Conservation (phyloP, 2,329 filamentous ascomycete genomes). For the Blastomyces gilchristii region DNA sequence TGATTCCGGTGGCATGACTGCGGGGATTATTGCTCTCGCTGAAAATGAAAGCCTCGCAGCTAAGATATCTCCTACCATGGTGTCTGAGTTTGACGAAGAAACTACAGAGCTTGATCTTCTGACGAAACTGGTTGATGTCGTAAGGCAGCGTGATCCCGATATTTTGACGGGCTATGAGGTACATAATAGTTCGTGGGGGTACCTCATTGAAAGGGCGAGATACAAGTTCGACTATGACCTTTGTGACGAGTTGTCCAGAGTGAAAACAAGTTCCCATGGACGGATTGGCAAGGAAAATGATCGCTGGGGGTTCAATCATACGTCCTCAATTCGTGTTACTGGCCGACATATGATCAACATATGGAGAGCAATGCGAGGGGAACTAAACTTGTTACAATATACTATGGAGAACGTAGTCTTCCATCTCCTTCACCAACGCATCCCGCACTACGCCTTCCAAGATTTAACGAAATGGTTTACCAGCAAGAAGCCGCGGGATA, state of each 20-base stretch:
- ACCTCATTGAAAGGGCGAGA: constrained; percentile 79
- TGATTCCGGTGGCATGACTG: constrained; percentile 38
- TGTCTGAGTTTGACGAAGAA: constrained; percentile 61
- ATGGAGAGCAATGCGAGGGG: constrained; percentile 91
- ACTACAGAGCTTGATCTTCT: constrained; percentile 73
- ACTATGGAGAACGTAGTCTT: constrained; percentile 94
- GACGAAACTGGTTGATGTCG: constrained; percentile 75
- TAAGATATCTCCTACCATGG: constrained; percentile 52
- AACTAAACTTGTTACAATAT: constrained; percentile 84
- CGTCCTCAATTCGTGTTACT: constrained; percentile 83
- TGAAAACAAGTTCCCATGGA: constrained; percentile 73
- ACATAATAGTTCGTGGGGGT: constrained; percentile 89
- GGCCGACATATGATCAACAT: constrained; percentile 95
- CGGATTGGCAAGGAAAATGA: constrained; percentile 79
- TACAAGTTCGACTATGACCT: constrained; percentile 82
- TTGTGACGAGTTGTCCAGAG: constrained; percentile 81
- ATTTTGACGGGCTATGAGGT: constrained; percentile 93
- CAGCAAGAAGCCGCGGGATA: constrained; percentile 55
- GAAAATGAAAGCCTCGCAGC: constrained; percentile 49
- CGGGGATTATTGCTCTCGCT: constrained; percentile 65
- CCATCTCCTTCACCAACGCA: constrained; percentile 73
- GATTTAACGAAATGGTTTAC: constrained; percentile 75
- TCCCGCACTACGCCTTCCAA: constrained; percentile 75
- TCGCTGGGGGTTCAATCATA: constrained; percentile 87
- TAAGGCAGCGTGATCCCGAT: constrained; percentile 75